Conservation (phyloP, 2,329 filamentous ascomycete species). For the Diaporthe citrichinensis region DNA sequence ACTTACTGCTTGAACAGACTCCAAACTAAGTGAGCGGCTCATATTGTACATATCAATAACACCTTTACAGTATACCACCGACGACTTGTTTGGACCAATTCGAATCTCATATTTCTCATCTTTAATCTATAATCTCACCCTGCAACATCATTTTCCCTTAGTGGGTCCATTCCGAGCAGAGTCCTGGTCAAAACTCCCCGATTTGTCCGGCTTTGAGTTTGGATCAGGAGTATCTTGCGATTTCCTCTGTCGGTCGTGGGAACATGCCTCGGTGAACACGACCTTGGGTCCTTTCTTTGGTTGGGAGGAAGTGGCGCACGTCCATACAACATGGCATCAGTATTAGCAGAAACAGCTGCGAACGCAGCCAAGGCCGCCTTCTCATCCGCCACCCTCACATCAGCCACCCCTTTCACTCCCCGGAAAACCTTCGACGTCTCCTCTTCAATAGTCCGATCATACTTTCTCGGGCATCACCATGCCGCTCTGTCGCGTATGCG, state of each 20-base stretch:
- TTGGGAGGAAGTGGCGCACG: background rate
- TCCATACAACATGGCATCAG: slow-evolving; percentile 17
- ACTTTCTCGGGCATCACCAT: slow-evolving; percentile 94
- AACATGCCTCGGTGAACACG: slow-evolving; percentile 21
- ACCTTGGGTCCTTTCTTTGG: background rate
- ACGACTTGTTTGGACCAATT: background rate
- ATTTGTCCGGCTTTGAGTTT: background rate
- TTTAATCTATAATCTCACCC: background rate
- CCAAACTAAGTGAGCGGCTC: background rate
- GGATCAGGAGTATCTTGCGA: background rate
- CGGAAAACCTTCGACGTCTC: slow-evolving; percentile 81
- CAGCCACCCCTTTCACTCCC: slow-evolving; percentile 74
- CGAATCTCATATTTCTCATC: background rate
- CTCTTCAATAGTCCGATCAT: slow-evolving; percentile 84
- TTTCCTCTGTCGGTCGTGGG: background rate
- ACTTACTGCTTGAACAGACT: background rate
- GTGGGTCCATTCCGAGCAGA: background rate
- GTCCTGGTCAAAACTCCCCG: background rate
- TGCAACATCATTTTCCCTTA: background rate
- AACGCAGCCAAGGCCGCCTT: slow-evolving; percentile 39
- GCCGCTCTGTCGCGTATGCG: slow-evolving; percentile 87
- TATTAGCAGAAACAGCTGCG: slow-evolving; percentile 35
- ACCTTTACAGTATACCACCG: background rate
- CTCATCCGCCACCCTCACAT: slow-evolving; percentile 39
- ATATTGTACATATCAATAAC: background rate